These are phyloP conservation scores for Candida alai DNA, from an alignment of 805 yeast species.

Conservation along the genomic window DNA sequence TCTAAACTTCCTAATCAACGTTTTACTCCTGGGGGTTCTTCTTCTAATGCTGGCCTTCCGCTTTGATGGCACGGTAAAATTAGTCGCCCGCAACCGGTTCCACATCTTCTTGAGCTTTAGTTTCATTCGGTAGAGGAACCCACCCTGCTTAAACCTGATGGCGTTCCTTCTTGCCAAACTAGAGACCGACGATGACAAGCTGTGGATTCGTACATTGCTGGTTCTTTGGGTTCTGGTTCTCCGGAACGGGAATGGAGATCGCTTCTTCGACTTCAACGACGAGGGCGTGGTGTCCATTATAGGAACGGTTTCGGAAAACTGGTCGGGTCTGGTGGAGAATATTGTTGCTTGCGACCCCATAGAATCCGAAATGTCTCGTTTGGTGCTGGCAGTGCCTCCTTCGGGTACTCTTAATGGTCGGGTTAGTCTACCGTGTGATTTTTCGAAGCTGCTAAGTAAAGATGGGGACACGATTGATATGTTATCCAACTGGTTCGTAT, in stretches of 20 bases:
- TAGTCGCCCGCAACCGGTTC: conserved; percentile 18
- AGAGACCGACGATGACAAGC: conserved; percentile 11
- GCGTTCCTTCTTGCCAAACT: conserved; percentile 28
- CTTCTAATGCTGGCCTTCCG: conserved; percentile 15
- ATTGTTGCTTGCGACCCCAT: conserved; percentile 44
- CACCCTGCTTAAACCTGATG: conserved; percentile 31
- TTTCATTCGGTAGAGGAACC: conserved; percentile 28
- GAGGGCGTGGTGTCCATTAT: background rate
- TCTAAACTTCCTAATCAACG: conserved; percentile 15
- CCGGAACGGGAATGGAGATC: background rate
- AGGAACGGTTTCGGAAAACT: background rate
- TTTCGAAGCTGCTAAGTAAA: conserved; percentile 1
- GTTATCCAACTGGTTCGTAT: conserved; percentile 17
- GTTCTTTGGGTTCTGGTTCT: conserved; percentile 5
- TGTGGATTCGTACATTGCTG: conserved; percentile 7
- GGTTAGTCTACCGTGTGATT: background rate
- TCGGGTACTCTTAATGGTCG: background rate
- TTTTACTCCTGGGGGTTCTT: conserved; percentile 7
- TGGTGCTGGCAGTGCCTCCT: background rate
- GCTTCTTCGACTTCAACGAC: background rate
- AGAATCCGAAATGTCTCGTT: conserved; percentile 29
- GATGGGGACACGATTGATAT: conserved; percentile 15
- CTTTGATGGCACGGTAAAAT: conserved; percentile 24
- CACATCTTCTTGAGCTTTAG: conserved; percentile 22
- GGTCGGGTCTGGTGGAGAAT: conserved; percentile 32